Evolutionary conservation across 148 eudicot genomes (phyloP).

Genomic region (Rhododendron kiyosumense): DNA sequence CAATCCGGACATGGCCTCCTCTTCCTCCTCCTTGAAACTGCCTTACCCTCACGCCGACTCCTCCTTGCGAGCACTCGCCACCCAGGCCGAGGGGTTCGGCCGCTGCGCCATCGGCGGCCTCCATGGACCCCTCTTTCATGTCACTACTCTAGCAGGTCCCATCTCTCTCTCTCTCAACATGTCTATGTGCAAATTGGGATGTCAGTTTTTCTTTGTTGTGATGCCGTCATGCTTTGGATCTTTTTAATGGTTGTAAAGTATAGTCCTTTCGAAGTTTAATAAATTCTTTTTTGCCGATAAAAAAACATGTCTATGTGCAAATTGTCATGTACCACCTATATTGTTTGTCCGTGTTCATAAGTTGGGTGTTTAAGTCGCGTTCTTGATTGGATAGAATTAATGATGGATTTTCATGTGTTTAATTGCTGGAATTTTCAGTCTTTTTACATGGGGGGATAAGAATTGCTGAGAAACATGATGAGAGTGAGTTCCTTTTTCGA

Average conservation of each 20-base stretch:
- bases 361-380: background rate
- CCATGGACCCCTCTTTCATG: conserved; percentile 31
- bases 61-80: conserved; percentile 35
- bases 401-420: background rate
- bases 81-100: conserved; percentile 51
- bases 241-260: background rate
- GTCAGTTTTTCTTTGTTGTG: too few relatives aligned
- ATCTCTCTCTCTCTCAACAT: background rate
- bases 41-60: conserved; percentile 36
- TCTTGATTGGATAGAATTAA: background rate
- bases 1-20: conserved; percentile 7
- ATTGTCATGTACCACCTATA: background rate
- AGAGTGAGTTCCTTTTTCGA: background rate
- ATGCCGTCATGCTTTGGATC: too few relatives aligned
- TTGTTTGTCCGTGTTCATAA: background rate
- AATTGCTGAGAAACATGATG: background rate
- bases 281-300: background rate
- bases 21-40: conserved; percentile 2
- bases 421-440: background rate
- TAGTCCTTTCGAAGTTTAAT: background rate
- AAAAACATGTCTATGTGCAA: too few relatives aligned
- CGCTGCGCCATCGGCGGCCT: conserved; percentile 39
- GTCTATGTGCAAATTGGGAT: background rate
- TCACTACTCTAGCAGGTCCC: conserved; percentile 40
- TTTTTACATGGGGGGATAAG: background rate